Evolutionary conservation across 441 rosid genomes (phyloP).

Genomic region (Gossypium schwendimanii): DNA sequence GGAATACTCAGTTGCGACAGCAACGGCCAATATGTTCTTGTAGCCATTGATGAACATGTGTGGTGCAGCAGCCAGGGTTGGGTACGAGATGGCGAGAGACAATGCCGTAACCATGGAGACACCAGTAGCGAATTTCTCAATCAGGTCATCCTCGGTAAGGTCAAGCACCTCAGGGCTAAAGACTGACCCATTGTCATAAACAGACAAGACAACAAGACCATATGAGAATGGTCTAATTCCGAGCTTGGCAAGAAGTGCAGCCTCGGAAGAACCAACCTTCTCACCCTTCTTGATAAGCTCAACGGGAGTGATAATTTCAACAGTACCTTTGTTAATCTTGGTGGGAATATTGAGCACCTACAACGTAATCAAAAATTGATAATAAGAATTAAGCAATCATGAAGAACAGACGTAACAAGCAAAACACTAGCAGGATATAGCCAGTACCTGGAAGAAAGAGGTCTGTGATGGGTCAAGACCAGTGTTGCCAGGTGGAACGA

Average conservation of each 20-base stretch:
- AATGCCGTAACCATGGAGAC: conserved; percentile 64
- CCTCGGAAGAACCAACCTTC: conserved; percentile 83
- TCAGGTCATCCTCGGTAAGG: conserved; percentile 10
- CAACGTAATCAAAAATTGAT: not conserved
- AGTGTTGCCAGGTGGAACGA: conserved; percentile 92
- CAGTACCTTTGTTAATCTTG: conserved; percentile 96
- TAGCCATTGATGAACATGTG: conserved; percentile 82
- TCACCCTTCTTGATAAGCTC: conserved; percentile 87
- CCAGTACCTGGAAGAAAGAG: conserved; percentile 67
- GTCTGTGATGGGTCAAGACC: conserved; percentile 97
- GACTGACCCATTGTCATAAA: conserved; percentile 13
- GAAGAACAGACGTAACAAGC: not conserved
- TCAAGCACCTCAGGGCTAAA: conserved; percentile 14
- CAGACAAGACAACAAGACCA: conserved; percentile 8
- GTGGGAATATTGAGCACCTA: conserved; percentile 92
- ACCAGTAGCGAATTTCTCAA: conserved; percentile 69
- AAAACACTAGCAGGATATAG: not conserved
- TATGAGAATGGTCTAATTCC: conserved; percentile 42
- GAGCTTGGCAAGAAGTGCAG: conserved; percentile 72
- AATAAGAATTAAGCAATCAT: not conserved
- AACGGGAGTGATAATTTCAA: conserved; percentile 55
- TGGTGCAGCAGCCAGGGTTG: conserved; percentile 75
- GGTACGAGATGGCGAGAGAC: conserved; percentile 72
- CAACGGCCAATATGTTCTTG: conserved; percentile 69
- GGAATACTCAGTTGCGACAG: conserved; percentile 64